phyloP scores from a whole-genome alignment of 805 yeast species.

The Candida montana region DNA sequence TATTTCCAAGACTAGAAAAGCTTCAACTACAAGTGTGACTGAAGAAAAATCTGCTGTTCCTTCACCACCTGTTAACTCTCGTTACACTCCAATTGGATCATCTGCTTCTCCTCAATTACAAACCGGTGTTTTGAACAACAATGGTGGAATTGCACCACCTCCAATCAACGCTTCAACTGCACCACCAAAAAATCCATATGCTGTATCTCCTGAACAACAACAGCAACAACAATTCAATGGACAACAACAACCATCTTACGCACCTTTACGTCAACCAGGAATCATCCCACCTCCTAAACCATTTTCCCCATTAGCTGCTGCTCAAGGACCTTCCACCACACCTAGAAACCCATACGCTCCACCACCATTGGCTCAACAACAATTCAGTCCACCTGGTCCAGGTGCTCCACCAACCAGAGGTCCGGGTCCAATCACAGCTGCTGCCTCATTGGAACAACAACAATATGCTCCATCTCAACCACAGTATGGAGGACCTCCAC shows the following conservation, averaged over 20 bases:
- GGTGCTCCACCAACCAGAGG: conserved; percentile 31
- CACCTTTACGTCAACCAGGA: conserved; percentile 22
- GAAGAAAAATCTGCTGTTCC: conserved; percentile 19
- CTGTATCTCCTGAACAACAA: conserved; percentile 24
- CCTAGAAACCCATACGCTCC: conserved; percentile 36
- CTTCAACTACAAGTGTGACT: conserved; percentile 4
- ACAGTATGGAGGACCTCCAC: conserved; percentile 8
- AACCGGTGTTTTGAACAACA: conserved; percentile 9
- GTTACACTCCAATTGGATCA: conserved; percentile 29
- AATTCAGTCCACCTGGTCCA: conserved; percentile 22
- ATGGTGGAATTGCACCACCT: conserved; percentile 33
- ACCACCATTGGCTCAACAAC: conserved; percentile 19
- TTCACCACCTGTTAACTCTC: conserved; percentile 23
- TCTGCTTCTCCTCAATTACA: conserved; percentile 23
- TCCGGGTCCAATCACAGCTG: conserved; percentile 12
- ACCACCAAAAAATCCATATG: conserved; percentile 32
- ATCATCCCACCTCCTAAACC: conserved; percentile 9
- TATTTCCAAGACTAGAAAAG: conserved; percentile 23
- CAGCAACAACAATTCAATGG: conserved; percentile 5
- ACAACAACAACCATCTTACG: conserved; percentile 34
- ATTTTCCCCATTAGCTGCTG: conserved; percentile 10
- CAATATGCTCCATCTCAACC: conserved; percentile 1
- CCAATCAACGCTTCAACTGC: conserved; percentile 16
- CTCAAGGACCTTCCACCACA: conserved; percentile 13
- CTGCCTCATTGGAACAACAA: conserved; percentile 13